Base-by-base conservation (phyloP, 352 stramenopile genomes). In the Elongisporangium undulatum region DNA sequence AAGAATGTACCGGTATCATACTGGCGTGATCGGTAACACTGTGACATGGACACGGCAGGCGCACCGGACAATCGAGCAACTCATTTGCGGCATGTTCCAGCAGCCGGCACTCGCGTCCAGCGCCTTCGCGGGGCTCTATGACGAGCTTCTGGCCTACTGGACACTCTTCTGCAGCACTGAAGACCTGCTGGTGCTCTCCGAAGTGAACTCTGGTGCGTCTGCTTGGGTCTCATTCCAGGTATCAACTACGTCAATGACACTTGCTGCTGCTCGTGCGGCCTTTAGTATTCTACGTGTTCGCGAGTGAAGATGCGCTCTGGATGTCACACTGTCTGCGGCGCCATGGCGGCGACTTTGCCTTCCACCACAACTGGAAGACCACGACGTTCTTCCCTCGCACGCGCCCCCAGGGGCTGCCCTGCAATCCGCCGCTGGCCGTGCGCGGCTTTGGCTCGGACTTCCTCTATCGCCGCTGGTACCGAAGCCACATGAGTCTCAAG, bases 381-480 rank as follows among this genome's bases (percentile, higher is more conserved):
- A 89, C 83, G 55, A 91, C 79, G 48, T 93, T 94, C 58, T 92
- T 87, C 59, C 84, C 86, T 6, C 69, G 72, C 26, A 66, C 79
- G 24, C 56, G 57, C 17, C 64, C 72, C 4, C 21, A 39, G 6
- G 55, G 6, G 2, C 63, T 75, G 61, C 64, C 61, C 15, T 48
- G 41, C 19, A 57, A 68, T 12, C 71, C 78, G 20, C 53, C 72
- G 12, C 50, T 79, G 17, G 22, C 65, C 0, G 68, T 75, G 12
- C 59, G 69, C 20, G 63, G 72, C 10, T 93, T 95, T 57, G 67
- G 68, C 20, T 95, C 86, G 5, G 81, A 94, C 55, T 95, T 95
- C 50, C 57, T 95, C 22, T 92, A 92, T 53, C 77, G 82, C n/a
- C 85, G 86, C n/a, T 95, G 86, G 82, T 91, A 66, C 53, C 82